Conservation (phyloP, 1,284 basidiomycete species). For the Tilletia indica region DNA sequence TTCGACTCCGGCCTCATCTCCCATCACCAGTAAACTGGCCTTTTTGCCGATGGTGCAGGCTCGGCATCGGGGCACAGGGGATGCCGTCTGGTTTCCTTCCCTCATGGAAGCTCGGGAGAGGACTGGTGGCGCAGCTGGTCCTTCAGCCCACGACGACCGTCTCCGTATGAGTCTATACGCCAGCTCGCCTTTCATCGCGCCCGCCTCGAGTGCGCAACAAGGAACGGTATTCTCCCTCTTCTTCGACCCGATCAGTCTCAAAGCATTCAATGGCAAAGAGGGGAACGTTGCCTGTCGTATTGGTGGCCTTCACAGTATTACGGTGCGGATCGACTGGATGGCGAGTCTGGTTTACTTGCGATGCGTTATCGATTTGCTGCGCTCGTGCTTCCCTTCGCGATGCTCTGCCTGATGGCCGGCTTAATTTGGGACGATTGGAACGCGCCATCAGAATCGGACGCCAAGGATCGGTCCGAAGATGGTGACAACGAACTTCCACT, state of each 20-base stretch:
- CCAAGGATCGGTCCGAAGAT: slow-evolving; percentile 5
- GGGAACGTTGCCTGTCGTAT: background rate
- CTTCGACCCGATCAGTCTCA: slow-evolving; percentile 31
- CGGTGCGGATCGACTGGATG: slow-evolving; percentile 39
- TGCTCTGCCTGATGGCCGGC: slow-evolving; percentile 23
- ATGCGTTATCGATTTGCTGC: slow-evolving; percentile 45
- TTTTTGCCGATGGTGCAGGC: slow-evolving; percentile 43
- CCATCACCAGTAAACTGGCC: slow-evolving; percentile 23
- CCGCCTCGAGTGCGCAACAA: slow-evolving; percentile 22
- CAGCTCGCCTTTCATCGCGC: slow-evolving; percentile 47
- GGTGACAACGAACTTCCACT: background rate
- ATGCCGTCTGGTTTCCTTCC: slow-evolving; percentile 43
- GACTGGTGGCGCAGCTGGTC: background rate
- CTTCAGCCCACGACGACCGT: slow-evolving; percentile 18
- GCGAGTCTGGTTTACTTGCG: slow-evolving; percentile 37
- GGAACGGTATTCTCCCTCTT: slow-evolving; percentile 39
- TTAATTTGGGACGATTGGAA: slow-evolving; percentile 17
- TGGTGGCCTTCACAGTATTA: slow-evolving; percentile 27
- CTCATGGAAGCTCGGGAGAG: background rate
- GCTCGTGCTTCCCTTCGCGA: slow-evolving; percentile 38
- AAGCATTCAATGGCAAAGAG: background rate
- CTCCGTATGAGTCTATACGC: slow-evolving; percentile 36
- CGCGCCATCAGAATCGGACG: background rate
- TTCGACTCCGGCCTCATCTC: slow-evolving; percentile 29
- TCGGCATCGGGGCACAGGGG: slow-evolving; percentile 36